Conservation (phyloP, 2,329 filamentous ascomycete genomes). For the Xylariaceae sp. region DNA sequence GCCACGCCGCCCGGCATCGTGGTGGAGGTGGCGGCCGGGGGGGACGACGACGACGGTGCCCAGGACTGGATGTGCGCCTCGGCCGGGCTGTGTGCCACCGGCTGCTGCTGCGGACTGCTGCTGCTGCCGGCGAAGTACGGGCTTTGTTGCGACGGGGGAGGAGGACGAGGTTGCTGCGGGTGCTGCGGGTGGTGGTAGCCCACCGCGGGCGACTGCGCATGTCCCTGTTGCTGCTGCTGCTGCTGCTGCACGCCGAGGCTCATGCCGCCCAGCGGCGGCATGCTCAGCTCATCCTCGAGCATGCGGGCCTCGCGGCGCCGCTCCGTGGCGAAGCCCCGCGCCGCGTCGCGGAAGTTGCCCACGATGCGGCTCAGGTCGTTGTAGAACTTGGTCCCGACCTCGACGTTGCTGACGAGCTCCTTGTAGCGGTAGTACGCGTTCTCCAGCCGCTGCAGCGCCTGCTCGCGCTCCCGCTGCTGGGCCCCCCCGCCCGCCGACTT, state of each 20-base stretch:
- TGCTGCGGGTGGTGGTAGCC: slow-evolving; percentile 2
- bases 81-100: slow-evolving; percentile 16
- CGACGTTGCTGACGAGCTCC: slow-evolving; percentile 85
- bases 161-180: slow-evolving; percentile 14
- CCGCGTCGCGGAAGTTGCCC: slow-evolving; percentile 66
- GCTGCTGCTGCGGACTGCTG: slow-evolving; percentile 16
- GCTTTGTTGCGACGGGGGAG: no score
- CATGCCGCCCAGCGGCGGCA: slow-evolving; percentile 23
- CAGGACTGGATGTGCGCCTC: slow-evolving; percentile 54
- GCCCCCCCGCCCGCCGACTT: slow-evolving; percentile 55
- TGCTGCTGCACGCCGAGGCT: slow-evolving; percentile 13
- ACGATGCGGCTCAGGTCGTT: slow-evolving; percentile 91
- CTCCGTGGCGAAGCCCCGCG: slow-evolving; percentile 71
- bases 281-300: slow-evolving; percentile 35
- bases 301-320: slow-evolving; percentile 72
- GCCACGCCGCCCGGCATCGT: slow-evolving; percentile 38
- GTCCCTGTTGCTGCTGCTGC: slow-evolving; percentile 4
- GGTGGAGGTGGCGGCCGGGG: slow-evolving; percentile 24
- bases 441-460: slow-evolving; percentile 79
- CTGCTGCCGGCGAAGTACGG: slow-evolving; percentile 14
- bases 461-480: slow-evolving; percentile 68
- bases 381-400: slow-evolving; percentile 91
- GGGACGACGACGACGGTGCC: no score
- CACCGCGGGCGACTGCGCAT: slow-evolving; percentile 4
- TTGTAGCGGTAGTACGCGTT: slow-evolving; percentile 94